Evolutionary conservation across 306 rosid species (phyloP).

Genomic region (Begonia masoniana): DNA sequence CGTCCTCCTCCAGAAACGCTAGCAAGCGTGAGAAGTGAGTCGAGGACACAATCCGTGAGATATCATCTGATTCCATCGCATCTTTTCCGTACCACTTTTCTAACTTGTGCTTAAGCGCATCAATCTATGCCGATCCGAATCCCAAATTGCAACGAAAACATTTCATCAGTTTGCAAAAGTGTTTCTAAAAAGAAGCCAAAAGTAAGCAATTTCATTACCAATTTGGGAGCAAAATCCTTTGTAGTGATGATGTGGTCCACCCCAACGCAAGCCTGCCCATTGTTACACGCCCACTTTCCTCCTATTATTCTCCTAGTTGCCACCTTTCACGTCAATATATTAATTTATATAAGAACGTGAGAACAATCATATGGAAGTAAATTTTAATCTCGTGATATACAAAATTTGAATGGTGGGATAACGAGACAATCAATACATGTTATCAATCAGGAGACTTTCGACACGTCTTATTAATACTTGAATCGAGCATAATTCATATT

Average conservation of each 20-base stretch:
- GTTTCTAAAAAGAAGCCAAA: conserved; percentile 7
- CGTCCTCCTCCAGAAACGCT: conserved; percentile 51
- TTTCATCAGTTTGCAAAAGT: too few species aligned
- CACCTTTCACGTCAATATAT: conserved; percentile 19
- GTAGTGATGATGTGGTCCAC: conserved; percentile 70
- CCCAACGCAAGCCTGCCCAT: conserved; percentile 76
- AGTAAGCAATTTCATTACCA: conserved; percentile 22
- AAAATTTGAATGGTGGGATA: not conserved
- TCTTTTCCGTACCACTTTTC: conserved; percentile 48
- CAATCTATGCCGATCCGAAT: conserved; percentile 24
- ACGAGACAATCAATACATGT: not conserved
- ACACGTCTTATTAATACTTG: too few species aligned
- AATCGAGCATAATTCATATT: too few species aligned
- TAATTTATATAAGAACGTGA: not conserved
- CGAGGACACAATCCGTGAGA: conserved; percentile 56
- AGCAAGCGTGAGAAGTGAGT: conserved; percentile 45
- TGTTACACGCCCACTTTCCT: conserved; percentile 75
- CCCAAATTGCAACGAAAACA: too few species aligned
- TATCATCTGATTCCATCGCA: conserved; percentile 41
- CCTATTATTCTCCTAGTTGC: conserved; percentile 58
- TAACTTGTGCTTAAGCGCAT: conserved; percentile 33
- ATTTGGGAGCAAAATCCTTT: conserved; percentile 52
- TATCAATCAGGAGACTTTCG: too few species aligned
- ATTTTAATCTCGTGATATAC: not conserved
- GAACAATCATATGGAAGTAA: not conserved